A percentile compares a stretch with the other conserved stretches of the same genome.
phyloP scores from a whole-genome alignment of 306 rosid species.

The Vicia sativa region DNA sequence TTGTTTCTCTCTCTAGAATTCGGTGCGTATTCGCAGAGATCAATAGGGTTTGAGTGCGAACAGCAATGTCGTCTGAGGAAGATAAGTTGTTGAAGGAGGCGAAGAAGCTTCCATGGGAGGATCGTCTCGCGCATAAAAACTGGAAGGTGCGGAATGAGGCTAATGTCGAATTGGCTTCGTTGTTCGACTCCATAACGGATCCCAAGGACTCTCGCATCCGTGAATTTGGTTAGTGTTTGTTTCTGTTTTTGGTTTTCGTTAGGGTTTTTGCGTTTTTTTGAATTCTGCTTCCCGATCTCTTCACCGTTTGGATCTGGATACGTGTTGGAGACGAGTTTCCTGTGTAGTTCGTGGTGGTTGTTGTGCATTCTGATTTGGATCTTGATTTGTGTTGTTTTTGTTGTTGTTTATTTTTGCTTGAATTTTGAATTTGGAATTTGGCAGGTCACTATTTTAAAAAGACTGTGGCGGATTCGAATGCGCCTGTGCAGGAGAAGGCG shows the following conservation, averaged over 20 bases:
- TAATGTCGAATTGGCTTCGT: conserved; percentile 79
- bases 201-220: conserved; percentile 96
- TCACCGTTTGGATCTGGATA: conserved; percentile 41
- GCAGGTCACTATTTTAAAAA: conserved; percentile 77
- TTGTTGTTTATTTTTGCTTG: neutral
- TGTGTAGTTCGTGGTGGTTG: conserved; percentile 17
- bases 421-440: conserved; percentile 34
- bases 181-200: conserved; percentile 94
- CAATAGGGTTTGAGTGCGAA: conserved; percentile 32
- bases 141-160: conserved; percentile 99
- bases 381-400: conserved; percentile 23
- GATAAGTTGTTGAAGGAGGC: conserved; percentile 96
- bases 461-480: conserved; percentile 92
- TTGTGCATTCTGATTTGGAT: conserved; percentile 45
- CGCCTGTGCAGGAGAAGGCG: conserved; percentile 98
- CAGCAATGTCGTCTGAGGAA: conserved; percentile 91
- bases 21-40: conserved; percentile 36
- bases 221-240: conserved; percentile 70
- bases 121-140: conserved; percentile 91
- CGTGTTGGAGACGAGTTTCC: conserved; percentile 21
- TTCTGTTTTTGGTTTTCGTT: neutral
- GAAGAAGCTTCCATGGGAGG: conserved; percentile 98
- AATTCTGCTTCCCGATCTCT: conserved; percentile 28
- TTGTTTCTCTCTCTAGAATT: conserved; percentile 37
- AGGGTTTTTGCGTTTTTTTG: conserved; percentile 41